Evolutionary conservation across 108 stramenopile genomes (phyloP).

Genomic region (Conticribra weissflogii): DNA sequence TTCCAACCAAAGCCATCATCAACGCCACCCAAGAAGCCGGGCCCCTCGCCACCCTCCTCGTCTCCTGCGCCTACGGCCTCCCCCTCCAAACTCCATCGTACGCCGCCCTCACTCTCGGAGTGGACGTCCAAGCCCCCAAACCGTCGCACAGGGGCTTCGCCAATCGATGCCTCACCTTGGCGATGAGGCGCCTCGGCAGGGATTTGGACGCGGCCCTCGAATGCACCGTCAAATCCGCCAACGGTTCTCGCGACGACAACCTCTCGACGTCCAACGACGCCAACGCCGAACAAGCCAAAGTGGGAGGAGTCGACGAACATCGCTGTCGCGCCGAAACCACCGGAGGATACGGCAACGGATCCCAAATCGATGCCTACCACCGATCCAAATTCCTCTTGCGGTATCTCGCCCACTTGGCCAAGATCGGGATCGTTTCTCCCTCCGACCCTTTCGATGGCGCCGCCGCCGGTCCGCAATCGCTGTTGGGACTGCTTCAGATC

Average conservation of each 20-base stretch:
- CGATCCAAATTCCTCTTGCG: slow-evolving; percentile 67
- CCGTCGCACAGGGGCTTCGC: slow-evolving; percentile 62
- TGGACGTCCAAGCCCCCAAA: slow-evolving; percentile 55
- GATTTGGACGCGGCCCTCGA: slow-evolving; percentile 67
- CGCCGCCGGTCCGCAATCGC: slow-evolving; percentile 15
- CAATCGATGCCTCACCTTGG: slow-evolving; percentile 58
- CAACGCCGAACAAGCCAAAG: neutral
- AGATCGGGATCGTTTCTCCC: slow-evolving; percentile 54
- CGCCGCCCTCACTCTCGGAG: slow-evolving; percentile 76
- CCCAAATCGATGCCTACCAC: slow-evolving; percentile 49
- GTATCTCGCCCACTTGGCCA: slow-evolving; percentile 71
- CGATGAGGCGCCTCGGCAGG: slow-evolving; percentile 50
- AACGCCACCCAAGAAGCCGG: slow-evolving; percentile 54
- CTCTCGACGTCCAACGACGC: neutral
- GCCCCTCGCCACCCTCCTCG: slow-evolving; percentile 51
- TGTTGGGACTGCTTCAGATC: slow-evolving; percentile 45
- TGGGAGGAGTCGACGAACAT: slow-evolving; percentile 10
- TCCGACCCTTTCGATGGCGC: slow-evolving; percentile 21
- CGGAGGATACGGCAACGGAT: slow-evolving; percentile 40
- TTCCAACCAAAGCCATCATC: slow-evolving; percentile 17
- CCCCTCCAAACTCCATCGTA: slow-evolving; percentile 82
- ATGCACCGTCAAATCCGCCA: neutral
- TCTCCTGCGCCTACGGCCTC: slow-evolving; percentile 64
- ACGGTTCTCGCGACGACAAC: neutral
- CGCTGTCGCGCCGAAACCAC: slow-evolving; percentile 28